Evolutionary conservation across 2,329 filamentous ascomycete species (phyloP).

Genomic region (Diaporthe destruens): DNA sequence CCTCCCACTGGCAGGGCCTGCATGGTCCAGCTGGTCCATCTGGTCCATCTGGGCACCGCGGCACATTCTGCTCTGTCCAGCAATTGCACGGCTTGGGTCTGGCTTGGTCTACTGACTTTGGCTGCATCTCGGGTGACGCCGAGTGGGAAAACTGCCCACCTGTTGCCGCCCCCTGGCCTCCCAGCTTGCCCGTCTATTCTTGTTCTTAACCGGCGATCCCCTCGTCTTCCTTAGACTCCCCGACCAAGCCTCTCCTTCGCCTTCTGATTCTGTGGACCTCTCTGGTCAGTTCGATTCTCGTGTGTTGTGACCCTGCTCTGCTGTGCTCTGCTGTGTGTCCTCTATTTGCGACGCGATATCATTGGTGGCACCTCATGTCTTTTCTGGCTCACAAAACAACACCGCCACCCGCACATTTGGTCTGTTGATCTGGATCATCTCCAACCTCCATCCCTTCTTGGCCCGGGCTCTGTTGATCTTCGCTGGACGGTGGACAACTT

Average conservation of each 20-base stretch:
- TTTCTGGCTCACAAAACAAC: not conserved
- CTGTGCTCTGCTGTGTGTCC: constrained; percentile 27
- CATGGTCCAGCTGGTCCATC: constrained; percentile 13
- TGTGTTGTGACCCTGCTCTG: constrained; percentile 14
- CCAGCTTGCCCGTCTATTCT: constrained; percentile 16
- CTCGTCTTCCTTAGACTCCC: constrained; percentile 34
- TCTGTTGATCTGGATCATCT: constrained; percentile 40
- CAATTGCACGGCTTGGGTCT: not conserved
- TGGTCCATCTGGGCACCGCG: not conserved
- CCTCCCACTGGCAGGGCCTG: constrained; percentile 16
- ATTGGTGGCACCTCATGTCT: constrained; percentile 32
- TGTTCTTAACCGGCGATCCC: constrained; percentile 40
- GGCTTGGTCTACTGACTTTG: constrained; percentile 23
- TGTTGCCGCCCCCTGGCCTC: constrained; percentile 26
- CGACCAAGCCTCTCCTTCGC: constrained; percentile 21
- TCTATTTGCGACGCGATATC: constrained; percentile 12
- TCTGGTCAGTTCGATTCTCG: constrained; percentile 31
- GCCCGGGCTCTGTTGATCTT: constrained; percentile 25
- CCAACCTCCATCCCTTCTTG: constrained; percentile 14
- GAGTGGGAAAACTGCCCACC: constrained; percentile 41
- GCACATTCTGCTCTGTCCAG: constrained; percentile 4
- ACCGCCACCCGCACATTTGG: constrained; percentile 25
- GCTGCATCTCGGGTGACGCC: constrained; percentile 40
- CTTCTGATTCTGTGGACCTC: constrained; percentile 36
- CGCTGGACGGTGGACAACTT: constrained; percentile 30